Evolutionary conservation across 257 asterid species (phyloP), one percentile per base, ranked within the genome.

Genomic region (Ligustrum vulgare): DNA sequence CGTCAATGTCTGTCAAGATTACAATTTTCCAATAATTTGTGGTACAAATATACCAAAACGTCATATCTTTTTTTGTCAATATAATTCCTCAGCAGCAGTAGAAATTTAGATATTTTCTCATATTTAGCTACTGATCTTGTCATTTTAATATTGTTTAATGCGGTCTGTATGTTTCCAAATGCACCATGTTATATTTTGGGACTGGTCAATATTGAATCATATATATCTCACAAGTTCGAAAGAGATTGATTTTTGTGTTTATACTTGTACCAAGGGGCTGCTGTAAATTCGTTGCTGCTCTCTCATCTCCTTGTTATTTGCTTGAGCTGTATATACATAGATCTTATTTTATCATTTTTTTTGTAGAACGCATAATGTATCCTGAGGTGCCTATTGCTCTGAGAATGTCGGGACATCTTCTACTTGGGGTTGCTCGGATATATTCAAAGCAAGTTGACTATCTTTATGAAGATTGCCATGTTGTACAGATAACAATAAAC

Each of bases 361-460:
- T 80, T 73, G 31, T 88, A 95, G 99, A 92, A 77, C 81, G 84
- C 69, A 93, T 93, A 75, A 86, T 95, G 90, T 76, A 72, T 69
- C 97, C 98, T 9, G 93, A 87, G 76, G 90, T 89, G 79, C 96
- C 98, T 6, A 89, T 95, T 84, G 99, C 99, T 0, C 81, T 95
- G 80, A 91, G 99, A 82, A 85, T 88, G 89, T 95, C 97, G 1
- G 93, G 94, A 25, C 98, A 95, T 84, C 97, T 95, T 76, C 83
- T 95, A 69, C 95, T 92, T 56, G 98, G 99, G n/a, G 90, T 95
- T 78, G 99, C 91, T 64, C 86, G 98, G 39, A 91, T 95, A 82
- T 93, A 87, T 81, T 87, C 98, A 12, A 95, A 95, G 80, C 89
- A 95, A 82, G 94, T 95, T 13, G 96, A 95, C 60, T 95, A 95